Evolutionary conservation across 2,329 filamentous ascomycete species (phyloP), one percentile per base, ranked within the genome.

Genomic region (Neopestalotiopsis clavispora): DNA sequence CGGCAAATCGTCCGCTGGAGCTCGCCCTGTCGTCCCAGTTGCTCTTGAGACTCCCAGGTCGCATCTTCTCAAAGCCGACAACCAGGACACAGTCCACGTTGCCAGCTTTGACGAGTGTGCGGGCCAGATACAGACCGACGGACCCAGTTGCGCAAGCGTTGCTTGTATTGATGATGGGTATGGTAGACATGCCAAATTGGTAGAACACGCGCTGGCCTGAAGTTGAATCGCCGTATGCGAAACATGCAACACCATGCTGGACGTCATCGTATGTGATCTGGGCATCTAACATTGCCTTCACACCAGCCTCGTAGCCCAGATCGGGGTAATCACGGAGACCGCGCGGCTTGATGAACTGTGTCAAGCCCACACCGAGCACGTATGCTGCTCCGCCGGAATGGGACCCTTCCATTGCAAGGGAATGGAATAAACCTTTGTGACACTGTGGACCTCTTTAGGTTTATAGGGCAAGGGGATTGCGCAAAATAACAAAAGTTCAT

Each of bases 131-230:
- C 69, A 98, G 84, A 9, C 95, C 96, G 0, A 95, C 97, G 4
- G 92, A 94, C n/a, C 95, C 96, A 0, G 95, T 98, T 4, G 93
- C 94, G 86, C 95, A 98, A 85, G 98, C 97, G 87, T 98, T 98
- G 88, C 98, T 98, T 78, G 97, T 94, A 78, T 98, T 98, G 86
- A 97, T 95, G 79, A 98, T 94, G 76, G 95, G 95, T 75, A 98
- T 98, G 77, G 92, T 87, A 57, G 95, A 98, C 91, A 98, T 95
- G 84, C 95, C 96, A 81, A 98, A 98, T 83, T 98, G 95, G 84
- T 98, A 98, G 84, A 98, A 98, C 77, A 98, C 95, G 73, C 95
- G 92, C 85, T 98, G 95, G 62, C 95, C 95, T 81, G 93, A 96
- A 67, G 95, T 97, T 72, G 91, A 94, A 84, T 98, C 95, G 78